Evolutionary conservation across 805 yeast species (phyloP).

Genomic region (Allodekkera sacchari): DNA sequence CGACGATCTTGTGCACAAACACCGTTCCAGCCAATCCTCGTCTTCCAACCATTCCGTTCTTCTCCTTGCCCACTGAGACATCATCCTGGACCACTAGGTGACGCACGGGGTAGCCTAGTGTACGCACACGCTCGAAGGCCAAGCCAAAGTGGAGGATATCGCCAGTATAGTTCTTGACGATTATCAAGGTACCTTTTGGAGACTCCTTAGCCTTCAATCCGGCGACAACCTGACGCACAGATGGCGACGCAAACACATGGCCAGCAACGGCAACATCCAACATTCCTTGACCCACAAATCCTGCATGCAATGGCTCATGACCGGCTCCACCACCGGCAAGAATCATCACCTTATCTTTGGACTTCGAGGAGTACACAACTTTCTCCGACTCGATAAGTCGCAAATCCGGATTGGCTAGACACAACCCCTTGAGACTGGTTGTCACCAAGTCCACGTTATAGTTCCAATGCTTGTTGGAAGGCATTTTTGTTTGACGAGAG

Average conservation of each 20-base stretch:
- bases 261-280: constrained; percentile 88
- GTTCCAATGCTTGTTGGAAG: constrained; percentile 37
- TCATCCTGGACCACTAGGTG: constrained; percentile 82
- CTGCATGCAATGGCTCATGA: constrained; percentile 92
- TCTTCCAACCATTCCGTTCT: constrained; percentile 88
- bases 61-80: constrained; percentile 86
- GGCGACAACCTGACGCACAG: constrained; percentile 71
- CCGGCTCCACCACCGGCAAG: constrained; percentile 95
- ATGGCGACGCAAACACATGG: constrained; percentile 85
- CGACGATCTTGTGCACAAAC: constrained; percentile 76
- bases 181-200: constrained; percentile 59
- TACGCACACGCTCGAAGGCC: constrained; percentile 82
- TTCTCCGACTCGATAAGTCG: constrained; percentile 46
- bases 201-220: constrained; percentile 53
- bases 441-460: constrained; percentile 39
- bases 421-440: constrained; percentile 44
- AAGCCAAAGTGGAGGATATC: constrained; percentile 89
- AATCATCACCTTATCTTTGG: constrained; percentile 50
- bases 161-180: constrained; percentile 92
- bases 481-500: too few relatives aligned
- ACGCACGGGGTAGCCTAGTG: constrained; percentile 64
- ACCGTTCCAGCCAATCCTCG: constrained; percentile 92
- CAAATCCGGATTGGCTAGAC: constrained; percentile 46
- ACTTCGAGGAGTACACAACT: constrained; percentile 36
- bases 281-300: constrained; percentile 78